These are phyloP conservation scores for Aspergillus cejpii DNA, from an alignment of 2,329 filamentous ascomycete genomes.

Conservation along the genomic window DNA sequence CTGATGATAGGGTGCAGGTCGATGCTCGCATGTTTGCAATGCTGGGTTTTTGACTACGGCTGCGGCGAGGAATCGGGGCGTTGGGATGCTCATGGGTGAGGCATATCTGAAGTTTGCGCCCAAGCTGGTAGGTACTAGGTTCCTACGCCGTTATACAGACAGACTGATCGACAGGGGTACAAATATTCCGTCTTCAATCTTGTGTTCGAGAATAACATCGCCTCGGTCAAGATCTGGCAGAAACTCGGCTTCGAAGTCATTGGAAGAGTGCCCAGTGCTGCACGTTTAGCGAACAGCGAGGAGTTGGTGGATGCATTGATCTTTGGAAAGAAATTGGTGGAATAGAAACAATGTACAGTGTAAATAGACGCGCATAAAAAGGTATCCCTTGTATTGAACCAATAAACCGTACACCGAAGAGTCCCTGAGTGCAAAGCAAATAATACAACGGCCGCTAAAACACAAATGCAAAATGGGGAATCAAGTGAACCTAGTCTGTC, in stretches of 20 bases:
- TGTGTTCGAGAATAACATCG: constrained; percentile 37
- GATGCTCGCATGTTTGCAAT: constrained; percentile 38
- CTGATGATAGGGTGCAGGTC: constrained; percentile 19
- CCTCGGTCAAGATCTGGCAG: constrained; percentile 37
- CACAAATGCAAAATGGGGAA: constrained; percentile 17
- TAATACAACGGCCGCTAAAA: constrained; percentile 9
- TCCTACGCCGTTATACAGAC: neutral
- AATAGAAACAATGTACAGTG: constrained; percentile 2
- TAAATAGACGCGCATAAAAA: neutral
- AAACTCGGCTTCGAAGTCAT: constrained; percentile 34
- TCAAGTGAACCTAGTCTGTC: constrained; percentile 14
- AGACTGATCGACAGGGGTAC: constrained; percentile 27
- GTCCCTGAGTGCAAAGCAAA: constrained; percentile 4
- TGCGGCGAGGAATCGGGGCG: constrained; percentile 29
- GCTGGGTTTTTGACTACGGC: constrained; percentile 34
- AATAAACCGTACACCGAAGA: constrained; percentile 1
- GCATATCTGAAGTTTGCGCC: constrained; percentile 35
- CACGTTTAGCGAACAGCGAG: constrained; percentile 32
- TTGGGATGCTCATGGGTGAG: constrained; percentile 34
- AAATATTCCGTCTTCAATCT: constrained; percentile 40
- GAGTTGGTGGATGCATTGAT: constrained; percentile 37
- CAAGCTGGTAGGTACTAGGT: constrained; percentile 25
- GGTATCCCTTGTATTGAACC: neutral
- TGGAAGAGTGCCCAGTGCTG: constrained; percentile 34
- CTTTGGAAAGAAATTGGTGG: constrained; percentile 29